These are phyloP conservation scores for Hepatocystis sp. DNA, from an alignment of 169 alveolate genomes.

Conservation along the genomic window DNA sequence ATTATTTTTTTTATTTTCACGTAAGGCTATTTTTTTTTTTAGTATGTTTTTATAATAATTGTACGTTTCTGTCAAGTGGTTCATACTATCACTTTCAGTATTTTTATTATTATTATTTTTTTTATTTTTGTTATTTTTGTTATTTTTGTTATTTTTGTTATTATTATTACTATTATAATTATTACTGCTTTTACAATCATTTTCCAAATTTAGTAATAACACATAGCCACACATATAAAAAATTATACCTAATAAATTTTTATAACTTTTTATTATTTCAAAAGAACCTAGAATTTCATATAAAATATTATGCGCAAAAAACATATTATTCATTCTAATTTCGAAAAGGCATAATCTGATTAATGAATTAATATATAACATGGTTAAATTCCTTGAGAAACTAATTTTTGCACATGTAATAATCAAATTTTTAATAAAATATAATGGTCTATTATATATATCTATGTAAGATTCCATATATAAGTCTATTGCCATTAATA, in stretches of 20 bases:
- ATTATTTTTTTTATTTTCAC: too few species aligned
- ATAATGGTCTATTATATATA: slow-evolving; percentile 28
- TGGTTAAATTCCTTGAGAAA: slow-evolving; percentile 17
- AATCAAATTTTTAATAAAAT: slow-evolving; percentile 64
- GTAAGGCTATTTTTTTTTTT: too few species aligned
- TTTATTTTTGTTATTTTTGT: too few species aligned
- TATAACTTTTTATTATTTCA: slow-evolving; percentile 42
- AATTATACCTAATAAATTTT: slow-evolving; percentile 42
- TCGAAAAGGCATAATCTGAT: slow-evolving; percentile 67
- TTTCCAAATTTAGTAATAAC: slow-evolving; percentile 18
- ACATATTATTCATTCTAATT: slow-evolving; percentile 40
- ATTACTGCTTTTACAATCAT: too few species aligned
- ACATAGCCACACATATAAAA: slow-evolving; percentile 56
- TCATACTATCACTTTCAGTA: too few species aligned
- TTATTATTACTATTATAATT: too few species aligned
- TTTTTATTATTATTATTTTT: too few species aligned
- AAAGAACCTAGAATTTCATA: slow-evolving; percentile 45
- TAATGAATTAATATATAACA: slow-evolving; percentile 34
- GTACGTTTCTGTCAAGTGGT: too few species aligned
- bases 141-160: too few species aligned
- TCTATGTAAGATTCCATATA: slow-evolving; percentile 58
- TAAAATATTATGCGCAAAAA: slow-evolving; percentile 33
- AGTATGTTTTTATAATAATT: too few species aligned
- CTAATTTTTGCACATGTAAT: slow-evolving; percentile 66
- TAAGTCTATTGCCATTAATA: slow-evolving; percentile 56